Base-by-base conservation (phyloP, 352 stramenopile species). In the Phytopythium ostracodes region DNA sequence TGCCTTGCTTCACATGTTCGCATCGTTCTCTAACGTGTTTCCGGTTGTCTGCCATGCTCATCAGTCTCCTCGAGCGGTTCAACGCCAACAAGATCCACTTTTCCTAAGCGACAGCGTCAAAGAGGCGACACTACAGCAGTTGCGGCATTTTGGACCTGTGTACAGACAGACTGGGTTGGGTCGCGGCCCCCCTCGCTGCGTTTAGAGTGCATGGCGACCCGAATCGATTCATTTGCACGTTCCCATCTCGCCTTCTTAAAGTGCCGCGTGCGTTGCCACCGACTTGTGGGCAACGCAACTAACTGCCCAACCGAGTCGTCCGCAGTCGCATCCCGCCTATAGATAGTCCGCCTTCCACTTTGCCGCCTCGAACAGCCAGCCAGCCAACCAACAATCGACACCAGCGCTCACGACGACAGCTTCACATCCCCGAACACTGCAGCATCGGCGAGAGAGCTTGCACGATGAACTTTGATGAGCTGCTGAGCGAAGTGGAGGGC, bases 61-160 rank as follows among this genome's bases (percentile, higher is more conserved):
- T 52, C 17, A 94, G 83, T 22, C 62, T 99, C 33, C 81, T 99
- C 24, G 88, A 95, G 51, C 92, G 97, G 56, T 99, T 99, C 76
- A 98, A 99, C 67, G 79, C 89, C 24, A 94, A 89, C 61, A 94
- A 97, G 54, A 97, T 99, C 65, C 96, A 99, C 73, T 99, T 99
- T 81, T 96, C 89, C 9, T 92, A 85, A 71, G 62, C 55, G 36
- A 14, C 22, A 59, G 8, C 20, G 25, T 25, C 8, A 20, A 17
- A 49, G 1, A 20, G 8, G 22, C 42, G n/a, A 25, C n/a, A 22
- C 24, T 14, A n/a, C n/a, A n/a, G n/a, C n/a, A 15, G 4, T 17
- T 12, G 40, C 22, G 10, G 29, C 51, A 57, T 57, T 57, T 25
- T 44, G 40, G 40, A 44, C 22, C 22, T 25, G 42, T 10, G 20